phyloP scores from a whole-genome alignment of 148 eudicot species.

The Cornus florida region DNA sequence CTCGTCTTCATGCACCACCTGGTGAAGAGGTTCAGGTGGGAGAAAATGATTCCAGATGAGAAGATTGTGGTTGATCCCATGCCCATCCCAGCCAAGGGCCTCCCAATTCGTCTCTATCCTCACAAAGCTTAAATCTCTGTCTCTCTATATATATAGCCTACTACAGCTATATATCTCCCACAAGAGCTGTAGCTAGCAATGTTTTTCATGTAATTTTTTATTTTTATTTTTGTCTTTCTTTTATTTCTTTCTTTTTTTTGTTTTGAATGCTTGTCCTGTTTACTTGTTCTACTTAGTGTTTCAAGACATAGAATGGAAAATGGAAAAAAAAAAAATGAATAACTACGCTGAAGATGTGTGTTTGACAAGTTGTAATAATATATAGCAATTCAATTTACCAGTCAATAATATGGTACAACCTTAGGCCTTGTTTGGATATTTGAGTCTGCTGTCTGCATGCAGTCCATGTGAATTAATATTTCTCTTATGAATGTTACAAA shows the following conservation, averaged over 20 bases:
- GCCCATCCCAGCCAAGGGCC: too few species aligned
- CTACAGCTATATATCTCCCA: too few species aligned
- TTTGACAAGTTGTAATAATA: background rate
- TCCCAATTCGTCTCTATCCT: background rate
- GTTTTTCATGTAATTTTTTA: too few species aligned
- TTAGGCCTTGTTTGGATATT: background rate
- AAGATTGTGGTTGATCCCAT: conserved; percentile 32
- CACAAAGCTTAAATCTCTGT: background rate
- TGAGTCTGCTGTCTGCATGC: too few species aligned
- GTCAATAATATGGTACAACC: background rate
- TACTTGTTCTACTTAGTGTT: background rate
- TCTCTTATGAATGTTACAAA: background rate
- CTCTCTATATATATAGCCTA: too few species aligned
- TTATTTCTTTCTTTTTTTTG: too few species aligned
- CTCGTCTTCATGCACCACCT: conserved; percentile 64
- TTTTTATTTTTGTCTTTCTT: too few species aligned
- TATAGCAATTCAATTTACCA: background rate
- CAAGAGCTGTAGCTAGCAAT: too few species aligned
- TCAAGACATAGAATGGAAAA: background rate
- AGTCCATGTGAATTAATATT: too few species aligned
- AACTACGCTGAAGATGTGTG: background rate
- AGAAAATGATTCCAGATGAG: conserved; percentile 48
- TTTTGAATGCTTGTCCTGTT: background rate
- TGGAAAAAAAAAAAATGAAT: background rate
- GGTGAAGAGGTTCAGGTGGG: conserved; percentile 61